Conservation (phyloP, 129 eudicot species). For the Artemisia tridentata region DNA sequence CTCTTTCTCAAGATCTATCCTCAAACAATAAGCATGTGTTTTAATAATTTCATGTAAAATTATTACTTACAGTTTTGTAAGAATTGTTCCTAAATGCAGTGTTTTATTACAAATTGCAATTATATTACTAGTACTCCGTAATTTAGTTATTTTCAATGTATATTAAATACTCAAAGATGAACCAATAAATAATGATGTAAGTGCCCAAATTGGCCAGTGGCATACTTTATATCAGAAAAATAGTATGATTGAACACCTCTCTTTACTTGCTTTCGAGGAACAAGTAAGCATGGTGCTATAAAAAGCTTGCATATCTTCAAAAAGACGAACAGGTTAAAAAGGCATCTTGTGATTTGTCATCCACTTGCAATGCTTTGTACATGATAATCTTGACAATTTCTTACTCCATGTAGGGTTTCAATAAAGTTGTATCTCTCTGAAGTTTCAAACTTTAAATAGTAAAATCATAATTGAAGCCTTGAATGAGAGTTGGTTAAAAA, state of each 20-base stretch:
- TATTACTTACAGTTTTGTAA: too few species aligned
- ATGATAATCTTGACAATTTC: constrained; percentile 8
- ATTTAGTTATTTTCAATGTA: not conserved
- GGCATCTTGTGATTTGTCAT: constrained; percentile 44
- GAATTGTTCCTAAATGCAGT: too few species aligned
- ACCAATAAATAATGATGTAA: constrained; percentile 8
- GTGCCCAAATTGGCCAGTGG: constrained; percentile 32
- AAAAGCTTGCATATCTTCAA: constrained; percentile 34
- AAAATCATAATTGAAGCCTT: not conserved
- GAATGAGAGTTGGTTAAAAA: too few species aligned
- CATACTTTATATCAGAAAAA: constrained; percentile 21
- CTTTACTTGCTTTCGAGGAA: constrained; percentile 28
- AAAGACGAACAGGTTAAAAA: constrained; percentile 40
- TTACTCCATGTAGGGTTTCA: constrained; percentile 5
- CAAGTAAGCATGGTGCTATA: constrained; percentile 37
- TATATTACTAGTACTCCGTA: not conserved
- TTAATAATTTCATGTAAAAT: too few species aligned
- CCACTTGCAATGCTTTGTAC: constrained; percentile 27
- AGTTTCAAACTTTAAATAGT: not conserved
- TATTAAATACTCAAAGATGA: constrained; percentile 16
- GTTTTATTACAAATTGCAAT: too few species aligned
- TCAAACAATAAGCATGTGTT: too few species aligned
- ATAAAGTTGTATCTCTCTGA: not conserved
- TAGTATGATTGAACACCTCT: constrained; percentile 24
- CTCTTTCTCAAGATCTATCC: too few species aligned